phyloP scores from a whole-genome alignment of 192 early-diverging fungal genomes.

The Coemansia sp. region DNA sequence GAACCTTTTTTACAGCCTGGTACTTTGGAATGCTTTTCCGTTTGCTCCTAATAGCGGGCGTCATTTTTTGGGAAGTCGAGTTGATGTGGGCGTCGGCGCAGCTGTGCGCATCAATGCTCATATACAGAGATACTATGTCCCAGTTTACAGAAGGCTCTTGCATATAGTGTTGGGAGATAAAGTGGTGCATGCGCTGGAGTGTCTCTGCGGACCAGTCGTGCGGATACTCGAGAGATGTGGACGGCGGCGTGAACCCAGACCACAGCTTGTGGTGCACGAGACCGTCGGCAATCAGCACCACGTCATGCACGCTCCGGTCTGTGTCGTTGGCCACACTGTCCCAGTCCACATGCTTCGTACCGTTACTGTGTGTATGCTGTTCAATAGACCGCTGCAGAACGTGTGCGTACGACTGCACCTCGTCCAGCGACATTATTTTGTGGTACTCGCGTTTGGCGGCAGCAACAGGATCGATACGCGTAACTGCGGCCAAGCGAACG shows the following conservation, averaged over 20 bases:
- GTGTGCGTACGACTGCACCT: not conserved
- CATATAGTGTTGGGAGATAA: not conserved
- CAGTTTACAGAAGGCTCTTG: not conserved
- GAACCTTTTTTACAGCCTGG: not conserved
- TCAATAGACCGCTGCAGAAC: not conserved
- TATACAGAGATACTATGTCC: not conserved
- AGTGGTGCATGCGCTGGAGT: not conserved
- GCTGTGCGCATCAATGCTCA: not conserved
- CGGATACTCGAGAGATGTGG: not conserved
- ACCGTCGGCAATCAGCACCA: not conserved
- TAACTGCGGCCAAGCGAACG: too few relatives aligned
- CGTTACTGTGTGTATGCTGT: not conserved
- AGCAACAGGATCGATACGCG: too few relatives aligned
- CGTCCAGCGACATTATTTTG: not conserved
- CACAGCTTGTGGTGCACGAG: not conserved
- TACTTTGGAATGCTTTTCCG: too few relatives aligned
- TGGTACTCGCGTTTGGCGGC: not conserved
- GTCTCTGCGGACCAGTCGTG: not conserved
- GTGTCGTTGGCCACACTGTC: not conserved
- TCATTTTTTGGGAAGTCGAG: not conserved
- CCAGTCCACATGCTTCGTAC: not conserved
- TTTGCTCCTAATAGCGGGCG: not conserved
- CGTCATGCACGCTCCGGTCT: not conserved
- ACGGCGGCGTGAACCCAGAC: not conserved
- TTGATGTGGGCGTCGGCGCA: not conserved